Evolutionary conservation across 2,329 filamentous ascomycete genomes (phyloP), one percentile per base, ranked within the genome.

Genomic region (Fusarium pseudonygamai): DNA sequence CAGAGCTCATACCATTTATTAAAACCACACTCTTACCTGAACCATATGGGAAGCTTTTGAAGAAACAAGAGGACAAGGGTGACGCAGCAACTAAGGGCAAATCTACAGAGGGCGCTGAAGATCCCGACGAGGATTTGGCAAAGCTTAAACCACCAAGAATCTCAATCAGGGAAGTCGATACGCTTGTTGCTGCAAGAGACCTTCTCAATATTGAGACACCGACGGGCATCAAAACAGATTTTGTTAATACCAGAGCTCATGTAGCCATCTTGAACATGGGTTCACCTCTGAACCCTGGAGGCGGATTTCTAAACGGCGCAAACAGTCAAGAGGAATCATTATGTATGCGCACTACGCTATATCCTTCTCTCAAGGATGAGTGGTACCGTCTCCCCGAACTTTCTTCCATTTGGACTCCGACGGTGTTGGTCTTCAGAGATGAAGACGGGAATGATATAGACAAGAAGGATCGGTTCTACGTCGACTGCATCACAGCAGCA

Each of bases 231-330:
- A 65, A 46, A 18, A 6, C 30, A 18, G 60, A 77, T 34, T 47
- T 64, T 7, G 40, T 36, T 9, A 78, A 76, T 12, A 67, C 60
- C 4, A 49, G 47, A 18, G 62, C 76, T 14, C 80, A 85, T 42
- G 83, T 89, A 3, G 88, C 85, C 8, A 82, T 92, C 30, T 82
- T 92, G 7, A 91, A 90, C 78, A 91, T 92, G 89, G 89, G 89
- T 0, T 92, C 89, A 0, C 88, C 89, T 0, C 83, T 90, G 1
- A 85, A 85, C 0, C 88, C 90, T 0, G 90, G 90, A 18, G 90
- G 90, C 13, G 90, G 90, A 1, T 86, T 92, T 36, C 79, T 91
- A 1, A 85, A 85, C 20, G 90, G 90, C 26, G 88, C 89, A 0
- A 87, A 86, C 14, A 87, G 86, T 8, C 89, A 91, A 69, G 90